A percentile compares a stretch with the other conserved stretches of the same genome.
Conservation (phyloP, 306 rosid species). For the Prunus mira region DNA sequence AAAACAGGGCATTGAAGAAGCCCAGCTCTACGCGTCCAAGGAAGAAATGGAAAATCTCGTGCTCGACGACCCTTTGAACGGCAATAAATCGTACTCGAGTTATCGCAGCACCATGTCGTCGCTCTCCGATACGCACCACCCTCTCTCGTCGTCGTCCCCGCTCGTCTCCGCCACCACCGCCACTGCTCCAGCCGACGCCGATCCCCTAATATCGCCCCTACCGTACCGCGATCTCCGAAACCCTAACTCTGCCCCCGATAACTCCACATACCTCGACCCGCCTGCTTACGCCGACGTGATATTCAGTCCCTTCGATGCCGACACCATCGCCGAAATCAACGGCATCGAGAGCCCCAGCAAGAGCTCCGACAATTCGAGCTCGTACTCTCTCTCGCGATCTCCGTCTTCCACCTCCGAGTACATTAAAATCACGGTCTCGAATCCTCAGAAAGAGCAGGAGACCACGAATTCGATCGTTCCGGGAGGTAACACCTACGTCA, state of each 20-base stretch:
- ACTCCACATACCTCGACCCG: slow-evolving; percentile 52
- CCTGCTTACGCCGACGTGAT: slow-evolving; percentile 68
- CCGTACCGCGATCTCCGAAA: slow-evolving; percentile 29
- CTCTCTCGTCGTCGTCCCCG: slow-evolving; percentile 28
- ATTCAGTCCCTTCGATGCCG: slow-evolving; percentile 69
- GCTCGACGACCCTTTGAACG: slow-evolving; percentile 49
- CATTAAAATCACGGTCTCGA: slow-evolving; percentile 64
- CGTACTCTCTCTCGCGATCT: slow-evolving; percentile 39
- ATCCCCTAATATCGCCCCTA: slow-evolving; percentile 51
- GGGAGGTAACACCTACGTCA: slow-evolving; percentile 55
- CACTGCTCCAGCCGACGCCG: slow-evolving; percentile 30
- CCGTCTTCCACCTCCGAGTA: slow-evolving; percentile 50
- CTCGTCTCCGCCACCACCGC: slow-evolving; percentile 4
- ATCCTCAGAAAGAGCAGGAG: slow-evolving; percentile 85
- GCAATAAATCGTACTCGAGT: slow-evolving; percentile 42
- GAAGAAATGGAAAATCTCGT: slow-evolving; percentile 60
- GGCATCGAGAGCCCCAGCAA: slow-evolving; percentile 52
- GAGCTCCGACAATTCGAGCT: slow-evolving; percentile 40
- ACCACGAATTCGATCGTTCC: slow-evolving; percentile 71
- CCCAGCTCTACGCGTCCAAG: slow-evolving; percentile 43
- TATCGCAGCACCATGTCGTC: slow-evolving; percentile 81
- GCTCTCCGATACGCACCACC: slow-evolving; percentile 49
- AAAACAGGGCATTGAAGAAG: slow-evolving; percentile 48
- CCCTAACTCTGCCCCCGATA: slow-evolving; percentile 36
- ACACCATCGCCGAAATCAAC: slow-evolving; percentile 30